Conservation (phyloP, 2,329 filamentous ascomycete species). For the Aspergillus clavatus region DNA sequence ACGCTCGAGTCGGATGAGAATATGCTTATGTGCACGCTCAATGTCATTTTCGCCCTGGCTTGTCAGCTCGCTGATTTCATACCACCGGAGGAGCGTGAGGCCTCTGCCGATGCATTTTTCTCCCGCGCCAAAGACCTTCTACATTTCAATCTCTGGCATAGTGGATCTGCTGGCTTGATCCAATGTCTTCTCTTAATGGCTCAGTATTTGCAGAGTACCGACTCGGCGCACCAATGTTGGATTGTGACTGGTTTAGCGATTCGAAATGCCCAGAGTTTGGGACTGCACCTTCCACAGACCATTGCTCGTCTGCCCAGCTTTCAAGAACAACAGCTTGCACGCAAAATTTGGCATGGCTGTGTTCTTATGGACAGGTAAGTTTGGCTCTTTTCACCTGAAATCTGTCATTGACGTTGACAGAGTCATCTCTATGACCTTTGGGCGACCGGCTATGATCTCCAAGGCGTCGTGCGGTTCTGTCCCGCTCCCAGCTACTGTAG, state of each 20-base stretch:
- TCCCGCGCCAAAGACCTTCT: slow-evolving; percentile 41
- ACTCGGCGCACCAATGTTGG: slow-evolving; percentile 48
- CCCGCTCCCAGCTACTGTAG: slow-evolving; percentile 27
- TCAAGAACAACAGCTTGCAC: slow-evolving; percentile 27
- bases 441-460: slow-evolving; percentile 35
- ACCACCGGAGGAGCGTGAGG: slow-evolving; percentile 37
- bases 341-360: slow-evolving; percentile 35
- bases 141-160: slow-evolving; percentile 42
- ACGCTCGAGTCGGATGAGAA: slow-evolving; percentile 37
- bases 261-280: slow-evolving; percentile 46
- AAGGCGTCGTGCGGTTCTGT: slow-evolving; percentile 22
- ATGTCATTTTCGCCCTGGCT: slow-evolving; percentile 46
- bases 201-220: slow-evolving; percentile 48
- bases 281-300: slow-evolving; percentile 43
- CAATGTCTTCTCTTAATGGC: slow-evolving; percentile 47
- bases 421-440: slow-evolving; percentile 37
- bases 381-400: not conserved
- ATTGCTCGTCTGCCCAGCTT: slow-evolving; percentile 21
- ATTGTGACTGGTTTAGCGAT: slow-evolving; percentile 46
- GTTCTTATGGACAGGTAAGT: slow-evolving; percentile 34
- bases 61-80: slow-evolving; percentile 43
- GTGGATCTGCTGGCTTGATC: slow-evolving; percentile 42
- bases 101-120: slow-evolving; percentile 41
- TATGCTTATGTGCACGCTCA: slow-evolving; percentile 44
- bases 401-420: slow-evolving; percentile 10